These are phyloP conservation scores for Diplodia intermedia DNA, from an alignment of 2,329 filamentous ascomycete species.

Conservation along the genomic window DNA sequence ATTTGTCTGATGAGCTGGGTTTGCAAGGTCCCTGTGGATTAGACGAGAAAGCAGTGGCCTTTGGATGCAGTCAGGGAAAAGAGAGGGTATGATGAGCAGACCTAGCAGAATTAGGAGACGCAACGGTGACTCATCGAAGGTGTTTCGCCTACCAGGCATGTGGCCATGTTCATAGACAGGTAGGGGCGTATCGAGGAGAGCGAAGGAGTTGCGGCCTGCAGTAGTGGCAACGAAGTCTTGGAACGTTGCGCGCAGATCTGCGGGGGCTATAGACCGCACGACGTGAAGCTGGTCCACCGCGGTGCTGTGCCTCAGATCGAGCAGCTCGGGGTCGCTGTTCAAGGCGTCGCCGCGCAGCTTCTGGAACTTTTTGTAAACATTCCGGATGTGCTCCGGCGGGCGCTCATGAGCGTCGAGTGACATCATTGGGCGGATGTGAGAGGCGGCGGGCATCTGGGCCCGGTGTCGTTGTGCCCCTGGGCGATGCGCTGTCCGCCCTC, in stretches of 20 bases:
- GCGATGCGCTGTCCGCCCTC: constrained; percentile 9
- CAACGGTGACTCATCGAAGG: neutral
- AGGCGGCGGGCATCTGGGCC: neutral
- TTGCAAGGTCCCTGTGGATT: constrained; percentile 77
- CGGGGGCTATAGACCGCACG: constrained; percentile 4
- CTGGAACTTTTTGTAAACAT: constrained; percentile 77
- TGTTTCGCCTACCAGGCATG: constrained; percentile 66
- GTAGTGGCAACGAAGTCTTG: constrained; percentile 21
- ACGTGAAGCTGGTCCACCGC: constrained; percentile 51
- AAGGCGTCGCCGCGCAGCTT: constrained; percentile 61
- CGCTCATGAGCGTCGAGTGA: constrained; percentile 76
- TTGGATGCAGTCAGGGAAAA: constrained; percentile 76
- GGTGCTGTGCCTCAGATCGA: constrained; percentile 46
- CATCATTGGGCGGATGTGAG: constrained; percentile 17
- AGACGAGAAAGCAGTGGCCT: constrained; percentile 72
- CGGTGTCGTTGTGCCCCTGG: neutral
- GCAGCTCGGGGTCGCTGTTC: constrained; percentile 56
- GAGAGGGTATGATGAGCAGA: constrained; percentile 75
- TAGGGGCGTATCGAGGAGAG: constrained; percentile 31
- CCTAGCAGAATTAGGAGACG: constrained; percentile 58
- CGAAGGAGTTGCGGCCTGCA: constrained; percentile 35
- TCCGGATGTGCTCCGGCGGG: constrained; percentile 73
- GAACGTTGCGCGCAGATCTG: constrained; percentile 3
- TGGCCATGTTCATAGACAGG: constrained; percentile 68
- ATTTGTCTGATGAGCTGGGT: constrained; percentile 81